Evolutionary conservation across 768 basidiomycete genomes (phyloP).

Genomic region (Phaffia australis): DNA sequence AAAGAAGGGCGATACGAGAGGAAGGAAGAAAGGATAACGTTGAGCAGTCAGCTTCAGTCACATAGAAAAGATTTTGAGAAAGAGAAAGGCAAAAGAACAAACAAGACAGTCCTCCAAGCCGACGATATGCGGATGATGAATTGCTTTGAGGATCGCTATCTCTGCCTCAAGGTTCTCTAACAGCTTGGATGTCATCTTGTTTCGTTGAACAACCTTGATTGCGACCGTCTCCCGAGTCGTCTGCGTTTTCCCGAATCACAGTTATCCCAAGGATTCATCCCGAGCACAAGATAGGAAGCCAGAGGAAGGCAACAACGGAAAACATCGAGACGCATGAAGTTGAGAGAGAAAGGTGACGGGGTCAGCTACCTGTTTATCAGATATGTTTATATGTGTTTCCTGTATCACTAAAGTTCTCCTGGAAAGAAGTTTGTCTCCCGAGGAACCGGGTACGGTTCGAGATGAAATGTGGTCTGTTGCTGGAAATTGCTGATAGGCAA

Average conservation of each 20-base stretch:
- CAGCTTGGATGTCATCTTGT: slow-evolving; percentile 78
- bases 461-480: neutral
- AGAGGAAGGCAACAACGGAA: neutral
- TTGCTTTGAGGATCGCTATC: slow-evolving; percentile 87
- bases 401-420: neutral
- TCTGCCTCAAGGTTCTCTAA: slow-evolving; percentile 97
- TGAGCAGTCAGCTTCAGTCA: too few species aligned
- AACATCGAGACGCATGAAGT: neutral
- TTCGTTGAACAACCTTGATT: slow-evolving; percentile 84
- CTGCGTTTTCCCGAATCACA: slow-evolving; percentile 39
- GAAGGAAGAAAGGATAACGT: neutral
- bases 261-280: neutral
- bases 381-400: too few species aligned
- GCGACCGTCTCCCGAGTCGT: slow-evolving; percentile 70
- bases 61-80: neutral
- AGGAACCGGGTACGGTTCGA: neutral
- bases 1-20: neutral
- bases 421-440: neutral
- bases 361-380: too few species aligned
- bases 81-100: slow-evolving; percentile 31
- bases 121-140: slow-evolving; percentile 88
- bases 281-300: neutral
- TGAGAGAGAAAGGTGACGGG: neutral
- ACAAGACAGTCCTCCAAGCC: slow-evolving; percentile 87
- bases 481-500: neutral